phyloP scores from a whole-genome alignment of 2,329 filamentous ascomycete genomes.

The Didymella lethalis region DNA sequence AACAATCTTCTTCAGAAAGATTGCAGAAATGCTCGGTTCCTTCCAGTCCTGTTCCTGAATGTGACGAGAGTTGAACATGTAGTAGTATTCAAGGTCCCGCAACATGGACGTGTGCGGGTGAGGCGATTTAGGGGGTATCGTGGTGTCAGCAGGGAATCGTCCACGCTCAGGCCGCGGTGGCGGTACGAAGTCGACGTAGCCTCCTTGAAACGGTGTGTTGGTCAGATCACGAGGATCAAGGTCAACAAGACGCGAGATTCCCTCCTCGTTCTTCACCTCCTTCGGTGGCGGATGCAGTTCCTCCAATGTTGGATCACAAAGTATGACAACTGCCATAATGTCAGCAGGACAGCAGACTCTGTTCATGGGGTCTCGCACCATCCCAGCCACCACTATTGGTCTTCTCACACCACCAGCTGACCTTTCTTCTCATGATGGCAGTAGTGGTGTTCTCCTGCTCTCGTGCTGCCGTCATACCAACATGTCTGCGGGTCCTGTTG shows the following conservation, averaged over 20 bases:
- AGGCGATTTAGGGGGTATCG: not conserved
- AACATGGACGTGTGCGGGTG: slow-evolving; percentile 44
- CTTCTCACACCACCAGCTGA: slow-evolving; percentile 39
- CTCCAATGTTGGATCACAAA: slow-evolving; percentile 43
- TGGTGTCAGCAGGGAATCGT: not conserved
- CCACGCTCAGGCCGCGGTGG: not conserved
- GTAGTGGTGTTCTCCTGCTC: slow-evolving; percentile 31
- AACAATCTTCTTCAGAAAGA: slow-evolving; percentile 47
- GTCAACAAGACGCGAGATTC: too few relatives aligned
- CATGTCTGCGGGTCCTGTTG: slow-evolving; percentile 39
- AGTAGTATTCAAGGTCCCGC: slow-evolving; percentile 41
- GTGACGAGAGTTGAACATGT: slow-evolving; percentile 2
- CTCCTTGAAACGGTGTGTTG: slow-evolving; percentile 42
- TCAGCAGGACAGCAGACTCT: not conserved
- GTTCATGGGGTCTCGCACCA: slow-evolving; percentile 26
- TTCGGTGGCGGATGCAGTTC: slow-evolving; percentile 18
- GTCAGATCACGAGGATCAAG: slow-evolving; percentile 7
- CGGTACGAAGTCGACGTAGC: slow-evolving; percentile 44
- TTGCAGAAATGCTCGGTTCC: slow-evolving; percentile 30
- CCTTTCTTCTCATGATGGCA: slow-evolving; percentile 42
- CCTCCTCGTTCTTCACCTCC: too few relatives aligned
- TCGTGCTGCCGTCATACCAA: slow-evolving; percentile 43
- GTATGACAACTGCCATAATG: slow-evolving; percentile 34
- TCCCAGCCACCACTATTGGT: slow-evolving; percentile 36
- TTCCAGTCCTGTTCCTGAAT: slow-evolving; percentile 29